These are phyloP conservation scores for Zea mays DNA, from an alignment of 176 grass and related monocot genomes.

Conservation along the genomic window DNA sequence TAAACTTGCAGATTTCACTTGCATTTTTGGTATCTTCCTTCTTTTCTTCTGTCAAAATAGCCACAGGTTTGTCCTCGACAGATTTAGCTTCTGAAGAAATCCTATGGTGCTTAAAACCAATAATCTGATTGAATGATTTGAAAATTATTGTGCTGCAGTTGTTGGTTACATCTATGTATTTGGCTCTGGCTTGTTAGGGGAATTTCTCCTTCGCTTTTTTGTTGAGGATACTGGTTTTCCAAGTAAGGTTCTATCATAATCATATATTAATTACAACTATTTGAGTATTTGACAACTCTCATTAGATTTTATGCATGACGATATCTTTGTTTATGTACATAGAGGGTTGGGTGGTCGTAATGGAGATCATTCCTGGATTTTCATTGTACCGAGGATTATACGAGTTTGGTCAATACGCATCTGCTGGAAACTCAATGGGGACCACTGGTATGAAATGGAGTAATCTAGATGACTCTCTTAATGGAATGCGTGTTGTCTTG, in stretches of 20 bases:
- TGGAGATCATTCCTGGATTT: constrained; percentile 91
- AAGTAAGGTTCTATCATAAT: constrained; percentile 53
- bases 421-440: constrained; percentile 48
- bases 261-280: constrained; percentile 6
- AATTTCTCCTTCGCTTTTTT: constrained; percentile 67
- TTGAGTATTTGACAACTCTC: constrained; percentile 8
- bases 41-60: constrained; percentile 80
- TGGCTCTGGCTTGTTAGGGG: constrained; percentile 74
- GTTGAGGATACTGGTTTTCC: constrained; percentile 61
- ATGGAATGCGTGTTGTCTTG: constrained; percentile 68
- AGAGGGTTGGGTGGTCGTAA: constrained; percentile 79
- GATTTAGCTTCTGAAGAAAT: not conserved
- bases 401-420: constrained; percentile 69
- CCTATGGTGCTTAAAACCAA: not conserved
- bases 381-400: constrained; percentile 81
- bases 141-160: constrained; percentile 51
- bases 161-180: constrained; percentile 94
- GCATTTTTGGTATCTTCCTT: constrained; percentile 68
- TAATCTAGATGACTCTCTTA: constrained; percentile 55
- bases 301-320: constrained; percentile 26
- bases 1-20: constrained; percentile 86
- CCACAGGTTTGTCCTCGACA: constrained; percentile 55
- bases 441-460: constrained; percentile 72
- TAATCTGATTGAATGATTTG: constrained; percentile 16
- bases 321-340: constrained; percentile 23